Base-by-base conservation (phyloP, 371 early-diverging fungal genomes). In the Choanephora cucurbitarum region DNA sequence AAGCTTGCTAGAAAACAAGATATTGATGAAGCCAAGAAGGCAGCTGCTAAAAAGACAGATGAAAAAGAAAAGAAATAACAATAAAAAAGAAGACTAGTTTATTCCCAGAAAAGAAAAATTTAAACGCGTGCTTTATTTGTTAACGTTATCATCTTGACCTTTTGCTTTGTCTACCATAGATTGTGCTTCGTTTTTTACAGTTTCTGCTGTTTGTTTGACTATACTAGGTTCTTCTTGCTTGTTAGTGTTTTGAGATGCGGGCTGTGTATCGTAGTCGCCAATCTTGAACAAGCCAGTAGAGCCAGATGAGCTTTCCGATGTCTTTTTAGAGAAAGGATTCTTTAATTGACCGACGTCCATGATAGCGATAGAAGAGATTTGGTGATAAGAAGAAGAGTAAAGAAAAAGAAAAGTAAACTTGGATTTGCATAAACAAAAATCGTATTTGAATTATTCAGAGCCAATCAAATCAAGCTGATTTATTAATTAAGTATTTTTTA, bases 331-430 rank as follows among this genome's bases (percentile, higher is more conserved):
- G 11, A 64, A 67, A 28, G 68, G 66, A 41, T 71, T 65, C n/a
- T 67, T 52, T 23, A 69, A 54, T 41, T 77, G 39, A 32, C 77
- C 77, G 51, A 73, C 66, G 50, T 77, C 77, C 77, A 77, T 73
- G 2, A 42, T 66, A n/a, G n/a, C 10, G 45, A 41, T 31, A 24
- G 45, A 43, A 23, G 21, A 48, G 31, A 57, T 18, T 48, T 31
- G 5, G 43, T 19, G 37, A 8, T 11, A 41, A 23, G 40, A 39
- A 51, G 39, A 49, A 50, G 32, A 52, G 24, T 44, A 32, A 32
- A 51, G 10, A 52, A 21, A 24, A 32, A 40, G 21, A 42, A 49
- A 39, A 14, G 42, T 23, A 37, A 53, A 17, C 8, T 39, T 37
- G 17, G 37, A 34, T 22, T 44, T n/a, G 17, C 24, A 48, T 47